Percentiles rank a stretch among this genome's conserved stretches.
These are phyloP conservation scores for Fusarium chuoi DNA, from an alignment of 2,329 filamentous ascomycete species.

Conservation along the genomic window DNA sequence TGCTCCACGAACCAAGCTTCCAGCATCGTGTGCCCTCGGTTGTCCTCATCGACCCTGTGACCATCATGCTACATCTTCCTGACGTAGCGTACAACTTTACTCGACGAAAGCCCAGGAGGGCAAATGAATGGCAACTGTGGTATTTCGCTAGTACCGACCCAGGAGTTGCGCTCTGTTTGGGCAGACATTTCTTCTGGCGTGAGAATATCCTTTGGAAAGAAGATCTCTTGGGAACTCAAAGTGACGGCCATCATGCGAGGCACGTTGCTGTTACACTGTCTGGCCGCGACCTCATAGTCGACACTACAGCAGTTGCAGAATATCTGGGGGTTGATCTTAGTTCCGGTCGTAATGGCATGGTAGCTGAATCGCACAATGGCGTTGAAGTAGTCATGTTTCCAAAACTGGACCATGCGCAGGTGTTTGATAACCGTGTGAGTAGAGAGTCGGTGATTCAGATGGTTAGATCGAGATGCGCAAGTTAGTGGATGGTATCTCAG, in stretches of 20 bases:
- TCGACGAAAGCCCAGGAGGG: slow-evolving; percentile 58
- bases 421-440: slow-evolving; percentile 57
- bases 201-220: slow-evolving; percentile 78
- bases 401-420: slow-evolving; percentile 71
- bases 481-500: slow-evolving; percentile 12
- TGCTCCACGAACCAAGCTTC: slow-evolving; percentile 62
- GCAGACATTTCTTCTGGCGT: slow-evolving; percentile 76
- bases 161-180: slow-evolving; percentile 71
- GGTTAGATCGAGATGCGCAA: slow-evolving; percentile 43
- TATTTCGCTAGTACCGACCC: slow-evolving; percentile 77
- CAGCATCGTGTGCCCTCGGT: slow-evolving; percentile 61
- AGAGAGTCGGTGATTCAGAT: slow-evolving; percentile 46
- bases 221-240: slow-evolving; percentile 57
- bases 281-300: slow-evolving; percentile 72
- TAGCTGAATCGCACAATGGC: slow-evolving; percentile 26
- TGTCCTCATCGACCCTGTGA: slow-evolving; percentile 70
- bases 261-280: slow-evolving; percentile 67
- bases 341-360: slow-evolving; percentile 9
- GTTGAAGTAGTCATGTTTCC: slow-evolving; percentile 71
- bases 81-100: slow-evolving; percentile 79
- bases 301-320: slow-evolving; percentile 65
- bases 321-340: slow-evolving; percentile 58
- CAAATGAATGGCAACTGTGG: slow-evolving; percentile 77
- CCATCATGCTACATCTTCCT: slow-evolving; percentile 73
- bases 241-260: slow-evolving; percentile 38